Base-by-base conservation (phyloP, 2,329 filamentous ascomycete species). In the Zasmidium cellare region DNA sequence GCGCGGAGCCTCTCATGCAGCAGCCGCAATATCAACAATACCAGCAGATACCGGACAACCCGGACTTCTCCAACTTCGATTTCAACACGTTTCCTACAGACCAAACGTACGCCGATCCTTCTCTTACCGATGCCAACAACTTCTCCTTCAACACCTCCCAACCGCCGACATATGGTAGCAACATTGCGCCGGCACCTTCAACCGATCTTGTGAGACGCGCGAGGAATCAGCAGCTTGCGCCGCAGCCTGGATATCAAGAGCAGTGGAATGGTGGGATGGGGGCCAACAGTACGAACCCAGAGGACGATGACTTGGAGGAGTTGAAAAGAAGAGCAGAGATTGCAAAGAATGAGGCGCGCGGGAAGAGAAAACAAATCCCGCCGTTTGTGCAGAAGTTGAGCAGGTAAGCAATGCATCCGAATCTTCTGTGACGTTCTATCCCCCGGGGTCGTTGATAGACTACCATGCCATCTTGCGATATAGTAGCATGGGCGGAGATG, bases 321-420 rank as follows among this genome's bases (percentile, higher is more conserved):
- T 77, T 97, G 60, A 91, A 96, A 71, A 86, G 89, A 71, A 87
- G 87, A 75, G 92, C 92, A 20, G 82, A 88, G 63, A 80, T 89
- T 61, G 92, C 92, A 9, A 96, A 96, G 79, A 86, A 88, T 71
- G 94, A 97, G 58, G 88, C 92, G 0, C 89, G 92, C 72, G 84
- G 88, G 16, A 97, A 96, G 75, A 83, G 92, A 68, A 97, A 97
- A 76, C 90, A 96, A 70, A 97, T 99, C 11, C 93, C 94, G 0
- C 93, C 94, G 0, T 99, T 99, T 79, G 92, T 99, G 46, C 92
- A 97, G 75, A 99, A 99, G 73, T 78, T 99, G 55, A 96, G 92
- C 86, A 97, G 93, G 93, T 96, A 79, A 77, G 84, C 70, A 46
- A 52, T 51, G 2, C 23, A 54, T 66, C 69, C 57, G 9, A 46